Conservation (phyloP, 352 stramenopile species). For the Pythium phragmitis region DNA sequence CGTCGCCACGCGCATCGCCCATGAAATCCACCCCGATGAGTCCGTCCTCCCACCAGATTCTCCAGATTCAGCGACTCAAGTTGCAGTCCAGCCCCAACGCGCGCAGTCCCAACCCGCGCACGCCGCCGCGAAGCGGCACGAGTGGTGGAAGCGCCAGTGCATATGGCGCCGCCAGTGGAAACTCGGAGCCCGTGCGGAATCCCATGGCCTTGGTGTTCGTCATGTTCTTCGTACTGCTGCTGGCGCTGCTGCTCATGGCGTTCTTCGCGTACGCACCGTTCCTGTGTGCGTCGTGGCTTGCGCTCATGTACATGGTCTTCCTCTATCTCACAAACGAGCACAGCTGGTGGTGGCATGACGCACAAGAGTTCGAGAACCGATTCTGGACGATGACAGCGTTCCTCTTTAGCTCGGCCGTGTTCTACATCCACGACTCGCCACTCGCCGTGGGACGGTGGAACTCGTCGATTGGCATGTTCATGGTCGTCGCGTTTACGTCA, state of each 20-base stretch:
- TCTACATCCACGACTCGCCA: conserved; percentile 95
- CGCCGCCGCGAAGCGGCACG: conserved; percentile 9
- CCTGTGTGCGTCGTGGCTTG: conserved; percentile 76
- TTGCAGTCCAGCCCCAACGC: conserved; percentile 18
- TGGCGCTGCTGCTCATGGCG: conserved; percentile 69
- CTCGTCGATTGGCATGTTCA: conserved; percentile 65
- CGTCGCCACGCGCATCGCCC: conserved; percentile 14
- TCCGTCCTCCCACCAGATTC: conserved; percentile 36
- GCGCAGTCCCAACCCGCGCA: conserved; percentile 5
- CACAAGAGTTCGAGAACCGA: conserved; percentile 96
- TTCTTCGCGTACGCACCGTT: conserved; percentile 83
- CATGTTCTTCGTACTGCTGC: conserved; percentile 61
- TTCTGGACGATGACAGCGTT: conserved; percentile 96
- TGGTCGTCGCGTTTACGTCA: conserved; percentile 79
- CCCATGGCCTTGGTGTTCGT: conserved; percentile 71
- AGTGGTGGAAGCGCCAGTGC: background rate
- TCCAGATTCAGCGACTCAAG: conserved; percentile 50
- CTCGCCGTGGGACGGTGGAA: conserved; percentile 75
- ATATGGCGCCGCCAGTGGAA: conserved; percentile 1
- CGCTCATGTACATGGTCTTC: conserved; percentile 79
- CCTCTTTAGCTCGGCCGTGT: conserved; percentile 88
- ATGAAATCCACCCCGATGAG: conserved; percentile 6
- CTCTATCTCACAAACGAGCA: conserved; percentile 82
- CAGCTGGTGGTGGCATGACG: conserved; percentile 86
- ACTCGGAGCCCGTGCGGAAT: conserved; percentile 47